A percentile compares a stretch with the other conserved stretches of the same genome.
Evolutionary conservation across 2,329 filamentous ascomycete genomes (phyloP).

Genomic region (Venturiaceae sp.): DNA sequence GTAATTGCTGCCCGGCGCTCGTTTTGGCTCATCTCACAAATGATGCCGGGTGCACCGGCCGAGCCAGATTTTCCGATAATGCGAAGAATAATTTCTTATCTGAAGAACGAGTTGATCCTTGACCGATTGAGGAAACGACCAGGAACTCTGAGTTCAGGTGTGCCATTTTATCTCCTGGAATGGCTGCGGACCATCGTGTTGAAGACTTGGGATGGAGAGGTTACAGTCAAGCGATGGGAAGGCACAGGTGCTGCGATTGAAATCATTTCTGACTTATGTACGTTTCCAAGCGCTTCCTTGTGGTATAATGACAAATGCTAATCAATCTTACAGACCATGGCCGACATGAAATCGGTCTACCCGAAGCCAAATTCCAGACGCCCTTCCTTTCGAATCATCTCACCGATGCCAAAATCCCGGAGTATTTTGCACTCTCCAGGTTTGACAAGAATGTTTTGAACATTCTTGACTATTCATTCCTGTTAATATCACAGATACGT

Average conservation of each 20-base stretch:
- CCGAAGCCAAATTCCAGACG: not conserved
- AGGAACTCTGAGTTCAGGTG: not conserved
- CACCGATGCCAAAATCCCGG: not conserved
- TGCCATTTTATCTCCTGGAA: conserved; percentile 38
- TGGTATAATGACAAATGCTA: not conserved
- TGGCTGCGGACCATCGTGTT: conserved; percentile 69
- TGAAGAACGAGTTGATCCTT: not conserved
- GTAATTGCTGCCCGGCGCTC: conserved; percentile 39
- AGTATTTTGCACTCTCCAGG: not conserved
- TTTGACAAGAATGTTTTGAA: conserved; percentile 56
- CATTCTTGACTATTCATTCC: conserved; percentile 68
- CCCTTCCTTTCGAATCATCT: conserved; percentile 2
- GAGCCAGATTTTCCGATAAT: not conserved
- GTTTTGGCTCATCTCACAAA: conserved; percentile 27
- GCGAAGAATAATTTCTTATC: not conserved
- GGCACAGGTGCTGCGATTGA: conserved; percentile 69
- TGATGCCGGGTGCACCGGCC: conserved; percentile 25
- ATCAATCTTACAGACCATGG: not conserved
- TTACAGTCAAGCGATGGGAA: conserved; percentile 59
- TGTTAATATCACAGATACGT: conserved; percentile 59
- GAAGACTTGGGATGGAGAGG: conserved; percentile 69
- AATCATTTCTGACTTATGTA: conserved; percentile 63
- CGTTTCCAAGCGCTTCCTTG: conserved; percentile 24
- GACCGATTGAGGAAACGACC: not conserved
- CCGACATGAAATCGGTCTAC: not conserved